Evolutionary conservation across 495 filamentous ascomycete species (phyloP).

Genomic region (Venustampulla echinocandica): DNA sequence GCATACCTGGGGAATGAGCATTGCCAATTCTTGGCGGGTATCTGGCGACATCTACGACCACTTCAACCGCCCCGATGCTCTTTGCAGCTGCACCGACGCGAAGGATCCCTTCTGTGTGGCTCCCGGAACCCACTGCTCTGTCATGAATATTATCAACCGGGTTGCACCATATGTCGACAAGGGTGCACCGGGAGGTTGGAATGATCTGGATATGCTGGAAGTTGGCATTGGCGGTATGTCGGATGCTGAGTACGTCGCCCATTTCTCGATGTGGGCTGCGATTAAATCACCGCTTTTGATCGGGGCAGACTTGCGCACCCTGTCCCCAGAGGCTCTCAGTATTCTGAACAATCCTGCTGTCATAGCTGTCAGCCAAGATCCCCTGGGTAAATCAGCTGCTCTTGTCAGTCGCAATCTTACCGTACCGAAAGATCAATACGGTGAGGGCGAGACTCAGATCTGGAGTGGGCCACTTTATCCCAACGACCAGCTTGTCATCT

Average conservation of each 20-base stretch:
- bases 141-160: conserved; percentile 5
- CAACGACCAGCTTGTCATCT: too few species aligned
- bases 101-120: too few species aligned
- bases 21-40: conserved; percentile 23
- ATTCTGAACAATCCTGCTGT: conserved; percentile 38
- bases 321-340: conserved; percentile 26
- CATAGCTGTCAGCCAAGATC: conserved; percentile 41
- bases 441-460: too few species aligned
- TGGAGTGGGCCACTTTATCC: too few species aligned
- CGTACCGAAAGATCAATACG: not conserved
- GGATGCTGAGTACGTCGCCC: conserved; percentile 24
- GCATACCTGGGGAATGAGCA: not conserved
- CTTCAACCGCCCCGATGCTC: conserved; percentile 23
- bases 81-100: too few species aligned
- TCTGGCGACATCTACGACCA: conserved; percentile 28
- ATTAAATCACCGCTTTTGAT: conserved; percentile 43
- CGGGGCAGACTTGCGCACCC: conserved; percentile 35
- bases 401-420: not conserved
- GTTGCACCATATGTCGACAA: not conserved
- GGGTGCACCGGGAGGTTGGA: conserved; percentile 19
- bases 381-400: conserved; percentile 33
- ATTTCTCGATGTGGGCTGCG: conserved; percentile 44
- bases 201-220: conserved; percentile 37
- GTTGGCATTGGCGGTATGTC: conserved; percentile 27
- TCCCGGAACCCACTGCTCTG: not conserved